Evolutionary conservation across 495 filamentous ascomycete species (phyloP).

Genomic region (Penicillium bovifimosum): DNA sequence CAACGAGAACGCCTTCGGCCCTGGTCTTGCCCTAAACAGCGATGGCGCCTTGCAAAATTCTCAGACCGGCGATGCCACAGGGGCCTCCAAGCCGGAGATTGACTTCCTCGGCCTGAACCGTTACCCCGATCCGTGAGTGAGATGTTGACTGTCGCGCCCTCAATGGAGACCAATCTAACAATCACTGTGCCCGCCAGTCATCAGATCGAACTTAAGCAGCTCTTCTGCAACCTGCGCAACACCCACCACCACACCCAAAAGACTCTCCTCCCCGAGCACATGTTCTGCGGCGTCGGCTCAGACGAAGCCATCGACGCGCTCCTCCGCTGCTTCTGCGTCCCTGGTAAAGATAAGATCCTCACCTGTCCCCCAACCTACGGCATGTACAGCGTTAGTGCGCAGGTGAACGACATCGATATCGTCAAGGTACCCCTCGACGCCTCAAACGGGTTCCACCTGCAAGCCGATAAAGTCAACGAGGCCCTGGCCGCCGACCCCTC

Average conservation of each 20-base stretch:
- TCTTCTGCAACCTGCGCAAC: constrained; percentile 83
- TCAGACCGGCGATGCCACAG: constrained; percentile 31
- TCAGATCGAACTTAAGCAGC: constrained; percentile 77
- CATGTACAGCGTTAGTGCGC: constrained; percentile 93
- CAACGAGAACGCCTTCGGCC: constrained; percentile 95
- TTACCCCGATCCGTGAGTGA: constrained; percentile 83
- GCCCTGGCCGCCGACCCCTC: constrained; percentile 54
- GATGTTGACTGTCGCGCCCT: background rate
- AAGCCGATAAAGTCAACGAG: constrained; percentile 61
- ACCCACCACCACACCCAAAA: constrained; percentile 72
- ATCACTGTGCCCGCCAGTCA: constrained; percentile 46
- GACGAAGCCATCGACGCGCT: constrained; percentile 96
- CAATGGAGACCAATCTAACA: background rate
- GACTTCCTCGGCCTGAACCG: constrained; percentile 79
- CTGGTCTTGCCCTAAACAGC: constrained; percentile 50
- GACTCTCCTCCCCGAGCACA: constrained; percentile 69
- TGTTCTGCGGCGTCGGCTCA: constrained; percentile 92
- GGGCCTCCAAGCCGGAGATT: constrained; percentile 42
- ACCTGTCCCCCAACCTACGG: constrained; percentile 96
- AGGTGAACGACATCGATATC: constrained; percentile 84
- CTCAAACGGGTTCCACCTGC: constrained; percentile 58
- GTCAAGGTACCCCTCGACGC: constrained; percentile 75
- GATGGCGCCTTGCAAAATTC: constrained; percentile 42
- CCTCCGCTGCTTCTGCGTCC: constrained; percentile 84
- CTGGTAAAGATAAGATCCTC: constrained; percentile 81